Base-by-base conservation (phyloP, 2,329 filamentous ascomycete species). In the Colletotrichum liaoningense region DNA sequence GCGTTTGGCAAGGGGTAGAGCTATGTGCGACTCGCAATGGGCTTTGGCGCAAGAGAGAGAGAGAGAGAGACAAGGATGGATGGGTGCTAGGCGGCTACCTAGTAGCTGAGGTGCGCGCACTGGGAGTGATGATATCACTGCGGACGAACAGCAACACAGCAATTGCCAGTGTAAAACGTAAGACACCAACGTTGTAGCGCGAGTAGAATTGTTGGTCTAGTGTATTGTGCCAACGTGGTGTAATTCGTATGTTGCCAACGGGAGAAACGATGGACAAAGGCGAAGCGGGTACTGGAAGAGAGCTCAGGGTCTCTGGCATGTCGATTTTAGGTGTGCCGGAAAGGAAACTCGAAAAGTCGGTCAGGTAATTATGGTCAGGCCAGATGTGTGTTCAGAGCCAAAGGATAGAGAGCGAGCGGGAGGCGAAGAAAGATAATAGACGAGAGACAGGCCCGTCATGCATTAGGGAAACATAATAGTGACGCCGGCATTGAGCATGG, bases 121-220 rank as follows among this genome's bases (percentile, higher is more conserved):
- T 35, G 33, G n/a, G 28, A 66, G 67, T 71, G 67, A 60, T 71
- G 71, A 73, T 71, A 73, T 73, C 71, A 73, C 71, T 38, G 49
- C 24, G 46, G 46, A 19, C 22, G 19, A 58, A 54, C 52, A n/a
- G 46, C 33, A 38, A 38, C 30, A 52, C 46, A 52, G 19, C 2
- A 42, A 35, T 16, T 49, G 35, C 30, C 35, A 14, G 46, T 55
- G 60, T 30, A 54, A n/a, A 52, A 33, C 26, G 58, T 19, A 63
- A 58, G 33, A 58, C 49, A 63, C 7, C 28, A 60, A 22, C 46
- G 33, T 28, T 42, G 33, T 56, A 67, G 67, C 42, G 52, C 38
- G n/a, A 28, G 3, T 7, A 28, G 59, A 16, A n/a, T n/a, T 2
- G 42, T 9, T 19, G 16, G 8, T 49, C 42, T 49, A 19, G 42